Conservation (phyloP, 23 red algal species). For the Gracilaria vermiculophylla region DNA sequence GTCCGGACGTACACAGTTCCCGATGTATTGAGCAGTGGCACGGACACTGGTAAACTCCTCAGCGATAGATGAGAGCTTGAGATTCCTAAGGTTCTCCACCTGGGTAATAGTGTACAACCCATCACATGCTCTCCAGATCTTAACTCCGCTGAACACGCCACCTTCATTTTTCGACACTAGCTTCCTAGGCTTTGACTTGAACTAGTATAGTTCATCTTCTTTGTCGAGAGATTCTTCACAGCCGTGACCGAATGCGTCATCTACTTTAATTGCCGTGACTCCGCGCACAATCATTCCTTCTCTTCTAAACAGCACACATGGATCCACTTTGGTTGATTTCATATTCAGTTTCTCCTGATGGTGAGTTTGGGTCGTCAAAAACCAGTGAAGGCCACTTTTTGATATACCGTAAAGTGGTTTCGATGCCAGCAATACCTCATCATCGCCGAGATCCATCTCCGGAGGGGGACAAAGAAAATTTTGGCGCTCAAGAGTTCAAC, state of each 20-base stretch:
- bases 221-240: not conserved
- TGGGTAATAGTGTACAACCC: slow-evolving; percentile 1
- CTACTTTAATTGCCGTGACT: not conserved
- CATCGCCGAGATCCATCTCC: not conserved
- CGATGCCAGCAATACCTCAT: not conserved
- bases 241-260: not conserved
- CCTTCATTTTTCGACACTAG: not conserved
- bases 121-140: no score
- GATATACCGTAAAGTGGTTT: slow-evolving; percentile 19
- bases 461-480: not conserved
- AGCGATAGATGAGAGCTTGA: not conserved
- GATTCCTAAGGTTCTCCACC: not conserved
- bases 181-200: not conserved
- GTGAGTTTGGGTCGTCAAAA: slow-evolving; percentile 10
- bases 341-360: not conserved
- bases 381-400: slow-evolving; percentile 14
- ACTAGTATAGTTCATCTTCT: not conserved
- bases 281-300: not conserved
- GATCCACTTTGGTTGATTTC: not conserved
- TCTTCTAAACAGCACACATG: not conserved
- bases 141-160: not conserved
- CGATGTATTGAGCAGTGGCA: slow-evolving; percentile 24
- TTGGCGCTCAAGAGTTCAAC: not conserved
- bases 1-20: slow-evolving; percentile 18
- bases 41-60: slow-evolving; percentile 7